A percentile compares a stretch with the other conserved stretches of the same genome.
phyloP scores from a whole-genome alignment of 306 rosid genomes.

The Hylodesmum podocarpum region DNA sequence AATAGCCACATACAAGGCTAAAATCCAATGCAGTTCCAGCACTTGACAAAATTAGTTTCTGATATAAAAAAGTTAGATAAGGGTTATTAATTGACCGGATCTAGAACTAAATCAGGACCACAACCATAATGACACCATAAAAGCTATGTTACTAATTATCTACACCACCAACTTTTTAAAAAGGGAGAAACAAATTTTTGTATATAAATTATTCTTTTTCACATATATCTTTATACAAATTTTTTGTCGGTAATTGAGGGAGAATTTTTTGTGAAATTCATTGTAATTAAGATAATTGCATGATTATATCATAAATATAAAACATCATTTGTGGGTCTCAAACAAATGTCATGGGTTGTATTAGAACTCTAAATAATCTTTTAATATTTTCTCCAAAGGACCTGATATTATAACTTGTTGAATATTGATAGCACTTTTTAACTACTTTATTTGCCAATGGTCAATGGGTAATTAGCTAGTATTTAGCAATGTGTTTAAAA shows the following conservation, averaged over 20 bases:
- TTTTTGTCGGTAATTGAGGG: neutral
- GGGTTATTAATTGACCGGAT: neutral
- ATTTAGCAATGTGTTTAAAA: neutral
- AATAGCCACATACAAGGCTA: neutral
- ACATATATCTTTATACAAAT: neutral
- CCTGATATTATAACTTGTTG: neutral
- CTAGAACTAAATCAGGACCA: conserved; percentile 23
- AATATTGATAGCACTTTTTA: neutral
- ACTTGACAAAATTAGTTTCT: conserved; percentile 13
- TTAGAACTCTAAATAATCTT: no score
- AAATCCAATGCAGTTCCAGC: conserved; percentile 16
- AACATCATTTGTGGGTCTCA: neutral
- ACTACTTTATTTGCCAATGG: neutral
- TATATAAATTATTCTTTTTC: neutral
- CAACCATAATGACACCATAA: neutral
- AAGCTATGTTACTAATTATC: neutral
- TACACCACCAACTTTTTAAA: neutral
- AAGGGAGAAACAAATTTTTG: neutral
- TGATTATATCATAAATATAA: neutral
- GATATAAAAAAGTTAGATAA: conserved; percentile 6
- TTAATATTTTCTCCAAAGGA: neutral
- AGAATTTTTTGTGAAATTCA: neutral
- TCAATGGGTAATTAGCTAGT: no score
- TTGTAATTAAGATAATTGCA: neutral
- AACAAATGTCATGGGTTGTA: neutral